Evolutionary conservation across 2,329 filamentous ascomycete species (phyloP).

Genomic region (Neocucurbitaria cava): DNA sequence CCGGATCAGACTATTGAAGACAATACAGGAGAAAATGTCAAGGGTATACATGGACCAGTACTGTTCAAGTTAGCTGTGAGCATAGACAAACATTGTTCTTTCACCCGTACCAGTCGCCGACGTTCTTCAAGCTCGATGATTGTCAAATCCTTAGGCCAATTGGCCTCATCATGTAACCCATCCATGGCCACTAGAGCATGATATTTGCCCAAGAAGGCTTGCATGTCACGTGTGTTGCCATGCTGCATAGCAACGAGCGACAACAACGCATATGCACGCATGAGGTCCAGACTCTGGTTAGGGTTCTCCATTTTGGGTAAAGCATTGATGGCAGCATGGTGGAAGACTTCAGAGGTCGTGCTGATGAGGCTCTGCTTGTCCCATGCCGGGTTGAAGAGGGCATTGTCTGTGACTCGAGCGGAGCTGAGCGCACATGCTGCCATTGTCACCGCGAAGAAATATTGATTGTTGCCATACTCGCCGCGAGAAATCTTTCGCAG

Average conservation of each 20-base stretch:
- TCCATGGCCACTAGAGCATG: constrained; percentile 58
- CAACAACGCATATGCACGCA: constrained; percentile 58
- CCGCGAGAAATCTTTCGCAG: constrained; percentile 6
- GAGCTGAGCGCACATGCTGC: constrained; percentile 12
- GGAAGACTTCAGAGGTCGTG: not conserved
- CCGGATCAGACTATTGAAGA: constrained; percentile 58
- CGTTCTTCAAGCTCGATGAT: constrained; percentile 50
- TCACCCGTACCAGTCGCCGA: not conserved
- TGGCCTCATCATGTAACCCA: constrained; percentile 60
- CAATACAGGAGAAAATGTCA: constrained; percentile 62
- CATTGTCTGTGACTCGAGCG: constrained; percentile 11
- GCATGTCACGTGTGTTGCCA: constrained; percentile 58
- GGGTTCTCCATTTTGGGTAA: not conserved
- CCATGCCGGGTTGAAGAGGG: not conserved
- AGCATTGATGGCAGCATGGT: not conserved
- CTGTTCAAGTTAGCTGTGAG: constrained; percentile 35
- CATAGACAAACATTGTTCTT: not conserved
- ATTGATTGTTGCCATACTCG: constrained; percentile 1
- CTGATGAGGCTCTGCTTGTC: not conserved
- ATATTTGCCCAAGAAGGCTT: constrained; percentile 60
- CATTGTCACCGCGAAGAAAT: constrained; percentile 9
- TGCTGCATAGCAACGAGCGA: constrained; percentile 61
- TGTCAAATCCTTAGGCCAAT: constrained; percentile 58
- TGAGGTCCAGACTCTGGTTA: constrained; percentile 8
- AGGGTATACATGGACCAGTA: constrained; percentile 66